phyloP scores from a whole-genome alignment of 2,329 filamentous ascomycete genomes.

The Alternaria tenuissima region DNA sequence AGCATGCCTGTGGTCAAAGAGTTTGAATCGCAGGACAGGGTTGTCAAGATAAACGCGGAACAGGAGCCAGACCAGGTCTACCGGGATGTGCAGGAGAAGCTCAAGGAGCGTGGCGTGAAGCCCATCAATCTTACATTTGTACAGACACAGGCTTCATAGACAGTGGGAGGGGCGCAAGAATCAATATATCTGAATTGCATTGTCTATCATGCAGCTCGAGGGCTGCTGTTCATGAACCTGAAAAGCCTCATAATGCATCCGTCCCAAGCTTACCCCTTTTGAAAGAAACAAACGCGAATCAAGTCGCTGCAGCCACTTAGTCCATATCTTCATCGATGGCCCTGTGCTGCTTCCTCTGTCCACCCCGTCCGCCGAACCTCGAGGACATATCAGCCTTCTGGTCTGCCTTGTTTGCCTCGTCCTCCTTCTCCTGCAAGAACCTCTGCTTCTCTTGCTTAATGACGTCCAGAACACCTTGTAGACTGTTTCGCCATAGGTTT shows the following conservation, averaged over 20 bases:
- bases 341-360: constrained; percentile 41
- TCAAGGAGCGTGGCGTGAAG: constrained; percentile 47
- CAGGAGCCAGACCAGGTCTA: constrained; percentile 72
- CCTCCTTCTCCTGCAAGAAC: constrained; percentile 79
- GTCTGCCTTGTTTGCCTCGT: constrained; percentile 75
- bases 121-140: constrained; percentile 43
- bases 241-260: constrained; percentile 42
- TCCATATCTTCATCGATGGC: constrained; percentile 49
- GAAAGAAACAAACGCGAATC: constrained; percentile 27
- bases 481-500: constrained; percentile 87
- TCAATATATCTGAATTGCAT: constrained; percentile 36
- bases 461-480: constrained; percentile 79
- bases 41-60: constrained; percentile 81
- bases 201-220: constrained; percentile 45
- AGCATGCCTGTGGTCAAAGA: constrained; percentile 97
- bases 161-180: neutral
- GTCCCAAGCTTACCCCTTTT: constrained; percentile 32
- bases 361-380: constrained; percentile 36
- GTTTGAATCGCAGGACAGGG: constrained; percentile 77
- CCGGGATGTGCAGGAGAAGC: constrained; percentile 55
- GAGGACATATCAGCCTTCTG: constrained; percentile 62
- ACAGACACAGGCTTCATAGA: constrained; percentile 32
- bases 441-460: constrained; percentile 83
- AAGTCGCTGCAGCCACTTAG: constrained; percentile 27
- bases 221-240: constrained; percentile 39